Evolutionary conservation across 2,329 filamentous ascomycete genomes (phyloP).

Genomic region (Gyromitra esculenta): DNA sequence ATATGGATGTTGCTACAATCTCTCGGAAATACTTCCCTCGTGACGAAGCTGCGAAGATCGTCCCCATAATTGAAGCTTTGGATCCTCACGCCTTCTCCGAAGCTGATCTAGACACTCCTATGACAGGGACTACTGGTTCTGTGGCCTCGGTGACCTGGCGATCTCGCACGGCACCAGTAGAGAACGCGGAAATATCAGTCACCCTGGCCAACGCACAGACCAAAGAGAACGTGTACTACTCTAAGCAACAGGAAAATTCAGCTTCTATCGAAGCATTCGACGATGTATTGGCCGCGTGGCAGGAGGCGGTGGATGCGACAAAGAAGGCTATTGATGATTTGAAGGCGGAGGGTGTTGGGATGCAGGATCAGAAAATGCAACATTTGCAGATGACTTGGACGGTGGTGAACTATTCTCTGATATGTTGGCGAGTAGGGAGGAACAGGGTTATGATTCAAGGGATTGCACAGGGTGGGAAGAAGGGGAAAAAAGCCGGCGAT

Average conservation of each 20-base stretch:
- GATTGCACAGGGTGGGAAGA: conserved; percentile 63
- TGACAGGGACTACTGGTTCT: conserved; percentile 63
- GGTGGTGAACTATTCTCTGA: conserved; percentile 90
- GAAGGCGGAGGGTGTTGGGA: conserved; percentile 80
- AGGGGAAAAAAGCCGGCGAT: conserved; percentile 65
- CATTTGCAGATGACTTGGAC: conserved; percentile 90
- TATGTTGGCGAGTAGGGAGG: conserved; percentile 92
- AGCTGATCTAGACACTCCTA: conserved; percentile 68
- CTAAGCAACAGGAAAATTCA: conserved; percentile 54
- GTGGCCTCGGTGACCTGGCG: conserved; percentile 76
- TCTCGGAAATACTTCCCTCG: conserved; percentile 79
- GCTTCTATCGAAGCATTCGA: conserved; percentile 79
- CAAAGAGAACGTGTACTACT: conserved; percentile 62
- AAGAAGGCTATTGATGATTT: conserved; percentile 94
- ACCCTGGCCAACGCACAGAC: conserved; percentile 76
- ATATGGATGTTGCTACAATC: conserved; percentile 80
- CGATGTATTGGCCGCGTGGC: conserved; percentile 85
- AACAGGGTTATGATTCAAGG: conserved; percentile 82
- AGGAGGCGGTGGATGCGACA: conserved; percentile 92
- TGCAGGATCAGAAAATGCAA: conserved; percentile 88
- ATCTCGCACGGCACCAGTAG: conserved; percentile 82
- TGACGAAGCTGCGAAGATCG: conserved; percentile 68
- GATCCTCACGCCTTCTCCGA: conserved; percentile 72
- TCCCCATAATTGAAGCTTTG: conserved; percentile 74
- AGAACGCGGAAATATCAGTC: conserved; percentile 90